Evolutionary conservation across 1,139 yeast species (phyloP), one percentile per base, ranked within the genome.

Genomic region (Debaryomyces nepalensis): DNA sequence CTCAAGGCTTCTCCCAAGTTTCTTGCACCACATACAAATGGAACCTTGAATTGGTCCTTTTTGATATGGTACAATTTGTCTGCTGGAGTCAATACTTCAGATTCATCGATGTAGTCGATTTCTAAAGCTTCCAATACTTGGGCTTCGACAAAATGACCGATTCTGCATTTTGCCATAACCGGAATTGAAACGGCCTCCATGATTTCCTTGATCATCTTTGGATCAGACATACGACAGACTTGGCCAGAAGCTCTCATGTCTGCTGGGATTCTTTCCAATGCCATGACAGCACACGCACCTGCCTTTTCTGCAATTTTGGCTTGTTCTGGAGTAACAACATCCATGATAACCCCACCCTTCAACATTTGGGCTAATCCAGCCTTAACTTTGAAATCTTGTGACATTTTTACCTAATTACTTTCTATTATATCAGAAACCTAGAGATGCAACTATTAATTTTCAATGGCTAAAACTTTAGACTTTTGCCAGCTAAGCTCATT

Each of bases 271-370:
- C 86, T 73, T 65, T 87, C 96, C 52, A 87, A 73, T 3, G 95
- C 96, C 95, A 87, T 87, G 27, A 87, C 96, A 8, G 96, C 95
- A 68, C 89, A 84, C 9, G 96, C 96, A 48, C 96, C 96, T 2
- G 95, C 93, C 46, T 69, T 74, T 63, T 87, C 95, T 23, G 96
- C 96, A 47, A 87, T 79, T 35, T 52, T 55, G 18, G 79, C 79
- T 52, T 73, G 78, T 50, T 73, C 78, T 21, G 72, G 71, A 43
- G 66, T 72, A 39, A 72, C 76, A 34, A 68, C 95, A 80, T 72
- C 78, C 78, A 72, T 72, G 48, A 71, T 73, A 41, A 73, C 77
- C 39, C 77, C 77, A 43, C 88, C 93, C 60, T 87, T 87, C 50
- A 87, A 77, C 95, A 87, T 87, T 65, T 87, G 93, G 48, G 96